A percentile compares a stretch with the other conserved stretches of the same genome.
Evolutionary conservation across 2,329 filamentous ascomycete genomes (phyloP).

Genomic region (Aspergillus terreus): DNA sequence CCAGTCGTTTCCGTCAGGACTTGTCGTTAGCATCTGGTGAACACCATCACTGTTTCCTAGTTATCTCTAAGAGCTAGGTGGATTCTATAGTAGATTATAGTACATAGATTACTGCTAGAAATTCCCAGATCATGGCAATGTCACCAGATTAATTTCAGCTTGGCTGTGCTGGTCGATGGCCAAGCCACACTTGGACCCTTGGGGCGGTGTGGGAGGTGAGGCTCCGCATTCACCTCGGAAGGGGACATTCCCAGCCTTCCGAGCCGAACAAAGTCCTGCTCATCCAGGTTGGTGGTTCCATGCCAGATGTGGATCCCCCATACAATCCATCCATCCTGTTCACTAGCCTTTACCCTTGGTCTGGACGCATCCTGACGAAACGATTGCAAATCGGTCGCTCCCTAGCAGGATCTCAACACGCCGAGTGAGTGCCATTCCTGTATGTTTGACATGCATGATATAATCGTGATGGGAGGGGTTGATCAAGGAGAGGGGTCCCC

Average conservation of each 20-base stretch:
- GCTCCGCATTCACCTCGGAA: neutral
- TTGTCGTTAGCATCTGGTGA: no score
- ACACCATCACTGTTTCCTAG: no score
- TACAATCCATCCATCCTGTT: neutral
- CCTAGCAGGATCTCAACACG: no score
- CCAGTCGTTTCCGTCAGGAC: no score
- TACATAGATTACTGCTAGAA: neutral
- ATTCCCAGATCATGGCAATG: neutral
- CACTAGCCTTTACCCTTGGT: neutral
- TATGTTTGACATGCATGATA: neutral
- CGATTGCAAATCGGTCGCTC: no score
- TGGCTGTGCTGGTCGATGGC: neutral
- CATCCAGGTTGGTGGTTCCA: neutral
- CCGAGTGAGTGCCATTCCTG: neutral
- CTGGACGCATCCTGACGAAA: no score
- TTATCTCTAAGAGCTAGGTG: no score
- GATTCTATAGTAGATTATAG: no score
- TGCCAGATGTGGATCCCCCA: neutral
- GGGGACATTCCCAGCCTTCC: neutral
- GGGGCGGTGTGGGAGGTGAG: neutral
- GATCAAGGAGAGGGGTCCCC: neutral
- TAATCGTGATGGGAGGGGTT: neutral
- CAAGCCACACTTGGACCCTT: conserved; percentile 1
- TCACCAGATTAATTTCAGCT: neutral
- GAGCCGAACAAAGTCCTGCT: neutral